These are phyloP conservation scores for Arachnopeziza araneosa DNA, from an alignment of 2,329 filamentous ascomycete genomes.

Conservation along the genomic window DNA sequence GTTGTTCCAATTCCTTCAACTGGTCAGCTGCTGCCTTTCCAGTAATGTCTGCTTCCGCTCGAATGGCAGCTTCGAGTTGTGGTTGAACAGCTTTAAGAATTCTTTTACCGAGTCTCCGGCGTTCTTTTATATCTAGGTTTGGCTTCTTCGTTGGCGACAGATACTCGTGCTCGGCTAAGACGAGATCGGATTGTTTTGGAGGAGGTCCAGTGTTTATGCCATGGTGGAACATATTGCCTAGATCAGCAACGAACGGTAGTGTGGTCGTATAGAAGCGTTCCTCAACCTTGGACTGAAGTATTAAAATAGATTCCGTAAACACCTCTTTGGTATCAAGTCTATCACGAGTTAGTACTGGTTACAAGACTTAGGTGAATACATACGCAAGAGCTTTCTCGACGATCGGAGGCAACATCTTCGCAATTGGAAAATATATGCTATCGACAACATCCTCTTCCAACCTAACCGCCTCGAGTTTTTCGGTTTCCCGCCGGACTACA, in stretches of 20 bases:
- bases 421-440: constrained; percentile 85
- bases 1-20: constrained; percentile 65
- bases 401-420: constrained; percentile 68
- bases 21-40: constrained; percentile 65
- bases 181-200: constrained; percentile 10
- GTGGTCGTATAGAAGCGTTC: constrained; percentile 51
- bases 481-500: constrained; percentile 68
- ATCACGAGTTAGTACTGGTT: constrained; percentile 34
- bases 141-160: constrained; percentile 34
- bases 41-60: constrained; percentile 75
- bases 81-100: constrained; percentile 81
- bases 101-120: constrained; percentile 79
- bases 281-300: constrained; percentile 48
- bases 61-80: constrained; percentile 67
- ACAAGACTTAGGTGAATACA: constrained; percentile 38
- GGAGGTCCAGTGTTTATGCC: constrained; percentile 37
- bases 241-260: constrained; percentile 50
- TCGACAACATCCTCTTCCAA: constrained; percentile 77
- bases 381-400: constrained; percentile 77
- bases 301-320: constrained; percentile 47
- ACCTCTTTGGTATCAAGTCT: constrained; percentile 60
- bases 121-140: constrained; percentile 66
- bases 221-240: constrained; percentile 47
- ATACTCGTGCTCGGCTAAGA: constrained; percentile 29
- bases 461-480: constrained; percentile 72